Evolutionary conservation across 768 basidiomycete genomes (phyloP).

Genomic region (Erythrobasidium yunnanense): DNA sequence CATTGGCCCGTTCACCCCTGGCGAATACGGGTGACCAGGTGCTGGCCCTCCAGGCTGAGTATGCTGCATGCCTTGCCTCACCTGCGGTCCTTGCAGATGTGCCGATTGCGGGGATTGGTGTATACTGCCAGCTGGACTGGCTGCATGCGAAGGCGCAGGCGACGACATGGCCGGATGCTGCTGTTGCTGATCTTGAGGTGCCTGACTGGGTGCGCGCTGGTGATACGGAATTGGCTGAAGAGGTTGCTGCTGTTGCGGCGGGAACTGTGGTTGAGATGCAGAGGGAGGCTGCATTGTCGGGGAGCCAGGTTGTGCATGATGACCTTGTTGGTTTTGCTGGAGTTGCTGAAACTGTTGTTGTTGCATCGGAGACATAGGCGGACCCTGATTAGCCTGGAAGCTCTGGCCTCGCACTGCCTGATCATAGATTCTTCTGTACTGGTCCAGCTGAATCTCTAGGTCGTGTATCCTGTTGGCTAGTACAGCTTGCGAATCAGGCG

Average conservation of each 20-base stretch:
- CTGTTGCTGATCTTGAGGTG: not conserved
- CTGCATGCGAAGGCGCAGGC: no score
- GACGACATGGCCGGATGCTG: no score
- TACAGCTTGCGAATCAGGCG: not conserved
- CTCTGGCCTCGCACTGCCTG: not conserved
- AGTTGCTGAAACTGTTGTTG: slow-evolving; percentile 26
- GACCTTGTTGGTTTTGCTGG: not conserved
- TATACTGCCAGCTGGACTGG: no score
- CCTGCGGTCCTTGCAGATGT: no score
- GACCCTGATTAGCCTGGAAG: not conserved
- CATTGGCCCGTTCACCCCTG: no score
- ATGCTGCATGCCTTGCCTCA: no score
- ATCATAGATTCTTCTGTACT: slow-evolving; percentile 2
- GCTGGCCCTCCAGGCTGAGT: no score
- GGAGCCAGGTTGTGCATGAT: no score
- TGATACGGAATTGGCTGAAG: no score
- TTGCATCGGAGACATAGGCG: slow-evolving; percentile 4
- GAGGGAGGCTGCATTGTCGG: no score
- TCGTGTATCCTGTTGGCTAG: slow-evolving; percentile 2
- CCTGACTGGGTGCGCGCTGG: not conserved
- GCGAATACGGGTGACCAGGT: no score
- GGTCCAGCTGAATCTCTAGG: slow-evolving; percentile 11
- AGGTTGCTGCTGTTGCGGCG: slow-evolving; percentile 8
- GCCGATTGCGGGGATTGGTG: no score
- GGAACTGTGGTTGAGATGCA: slow-evolving; percentile 22